These are phyloP conservation scores for Brassica balearica DNA, from an alignment of 441 rosid species.

Conservation along the genomic window DNA sequence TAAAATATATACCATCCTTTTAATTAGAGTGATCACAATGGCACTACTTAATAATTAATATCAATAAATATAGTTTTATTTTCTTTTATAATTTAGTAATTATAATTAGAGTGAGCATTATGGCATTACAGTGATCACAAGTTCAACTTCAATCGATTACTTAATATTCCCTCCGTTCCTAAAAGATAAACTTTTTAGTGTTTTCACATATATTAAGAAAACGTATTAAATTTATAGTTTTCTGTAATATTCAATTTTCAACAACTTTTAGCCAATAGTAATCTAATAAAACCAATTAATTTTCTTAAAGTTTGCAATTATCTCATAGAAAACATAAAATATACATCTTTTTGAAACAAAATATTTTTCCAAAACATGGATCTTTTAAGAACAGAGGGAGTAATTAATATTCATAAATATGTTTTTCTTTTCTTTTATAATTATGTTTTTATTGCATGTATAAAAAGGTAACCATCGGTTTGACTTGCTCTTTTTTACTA, in stretches of 20 bases:
- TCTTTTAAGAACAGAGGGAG: too few species aligned
- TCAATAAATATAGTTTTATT: not conserved
- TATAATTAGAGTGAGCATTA: constrained; percentile 1
- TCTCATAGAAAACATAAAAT: too few species aligned
- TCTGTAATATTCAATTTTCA: too few species aligned
- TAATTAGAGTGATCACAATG: constrained; percentile 1
- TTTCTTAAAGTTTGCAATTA: too few species aligned
- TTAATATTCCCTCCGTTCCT: too few species aligned
- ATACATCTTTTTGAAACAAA: too few species aligned
- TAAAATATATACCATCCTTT: not conserved
- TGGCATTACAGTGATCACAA: not conserved
- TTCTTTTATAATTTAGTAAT: not conserved
- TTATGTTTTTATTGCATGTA: not conserved
- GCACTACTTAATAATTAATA: constrained; percentile 2
- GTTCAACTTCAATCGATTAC: not conserved
- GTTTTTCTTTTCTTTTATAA: not conserved
- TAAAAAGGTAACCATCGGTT: not conserved
- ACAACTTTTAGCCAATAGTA: too few species aligned
- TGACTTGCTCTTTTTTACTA: not conserved
- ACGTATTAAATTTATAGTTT: too few species aligned
- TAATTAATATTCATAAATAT: not conserved
- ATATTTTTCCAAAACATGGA: too few species aligned
- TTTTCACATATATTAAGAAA: too few species aligned
- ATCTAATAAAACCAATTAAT: too few species aligned
- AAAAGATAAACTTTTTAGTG: too few species aligned